Evolutionary conservation across 192 early-diverging fungal genomes (phyloP).

Genomic region (Backusella morwellensis): DNA sequence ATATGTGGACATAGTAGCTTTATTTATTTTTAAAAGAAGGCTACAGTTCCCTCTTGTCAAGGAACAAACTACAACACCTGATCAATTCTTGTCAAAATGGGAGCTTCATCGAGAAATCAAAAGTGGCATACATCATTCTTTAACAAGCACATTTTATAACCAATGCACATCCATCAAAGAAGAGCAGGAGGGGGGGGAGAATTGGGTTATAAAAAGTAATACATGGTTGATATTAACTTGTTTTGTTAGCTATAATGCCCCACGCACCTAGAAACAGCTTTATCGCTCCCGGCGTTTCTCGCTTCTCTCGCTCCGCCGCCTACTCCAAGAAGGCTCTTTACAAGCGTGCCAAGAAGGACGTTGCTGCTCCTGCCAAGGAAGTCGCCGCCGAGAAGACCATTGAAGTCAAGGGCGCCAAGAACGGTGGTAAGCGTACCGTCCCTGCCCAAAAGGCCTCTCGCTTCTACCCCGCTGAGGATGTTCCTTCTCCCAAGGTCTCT

Average conservation of each 20-base stretch:
- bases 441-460: constrained; percentile 66
- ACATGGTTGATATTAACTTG: neutral
- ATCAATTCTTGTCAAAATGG: neutral
- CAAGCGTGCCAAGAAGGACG: constrained; percentile 79
- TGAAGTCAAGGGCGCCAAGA: constrained; percentile 79
- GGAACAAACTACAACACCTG: neutral
- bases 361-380: constrained; percentile 47
- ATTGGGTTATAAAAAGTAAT: neutral
- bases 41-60: neutral
- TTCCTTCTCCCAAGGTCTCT: constrained; percentile 70
- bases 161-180: neutral
- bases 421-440: constrained; percentile 71
- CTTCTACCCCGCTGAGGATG: constrained; percentile 88
- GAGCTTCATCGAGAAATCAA: neutral
- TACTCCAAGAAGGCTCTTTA: constrained; percentile 87
- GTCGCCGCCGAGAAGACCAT: constrained; percentile 62
- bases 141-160: neutral
- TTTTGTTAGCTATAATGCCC: constrained; percentile 40
- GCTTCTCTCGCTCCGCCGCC: constrained; percentile 77
- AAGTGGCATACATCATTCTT: neutral
- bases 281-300: constrained; percentile 82
- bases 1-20: neutral
- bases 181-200: neutral
- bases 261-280: constrained; percentile 76
- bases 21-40: neutral